Evolutionary conservation across 2,329 filamentous ascomycete genomes (phyloP).

Genomic region (Epichloe gansuensis): DNA sequence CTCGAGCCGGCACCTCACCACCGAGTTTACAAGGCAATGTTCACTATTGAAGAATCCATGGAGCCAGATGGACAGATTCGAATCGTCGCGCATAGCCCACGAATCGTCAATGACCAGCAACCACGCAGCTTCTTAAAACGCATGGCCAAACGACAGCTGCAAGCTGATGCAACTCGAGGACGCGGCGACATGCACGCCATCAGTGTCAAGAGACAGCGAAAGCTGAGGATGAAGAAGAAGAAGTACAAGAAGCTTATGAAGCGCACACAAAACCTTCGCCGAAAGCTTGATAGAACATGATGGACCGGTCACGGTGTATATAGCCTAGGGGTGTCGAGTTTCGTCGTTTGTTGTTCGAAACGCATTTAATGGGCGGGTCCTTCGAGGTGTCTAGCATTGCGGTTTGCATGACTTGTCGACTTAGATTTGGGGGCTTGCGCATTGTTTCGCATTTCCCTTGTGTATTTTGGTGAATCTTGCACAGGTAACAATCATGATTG

Average conservation of each 20-base stretch:
- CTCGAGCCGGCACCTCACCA: slow-evolving; percentile 30
- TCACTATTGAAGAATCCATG: slow-evolving; percentile 55
- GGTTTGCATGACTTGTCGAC: slow-evolving; percentile 14
- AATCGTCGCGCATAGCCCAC: slow-evolving; percentile 48
- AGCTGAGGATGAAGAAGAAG: slow-evolving; percentile 99
- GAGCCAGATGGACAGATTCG: slow-evolving; percentile 47
- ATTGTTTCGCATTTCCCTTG: slow-evolving; percentile 15
- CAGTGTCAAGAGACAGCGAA: slow-evolving; percentile 82
- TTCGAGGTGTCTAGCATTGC: slow-evolving; percentile 20
- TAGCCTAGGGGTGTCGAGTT: slow-evolving; percentile 11
- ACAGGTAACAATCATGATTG: slow-evolving; percentile 20
- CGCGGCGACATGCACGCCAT: slow-evolving; percentile 61
- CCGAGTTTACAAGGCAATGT: slow-evolving; percentile 50
- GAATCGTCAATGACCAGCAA: slow-evolving; percentile 38
- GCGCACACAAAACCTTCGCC: slow-evolving; percentile 74
- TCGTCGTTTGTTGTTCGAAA: slow-evolving; percentile 12
- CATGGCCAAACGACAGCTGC: slow-evolving; percentile 52
- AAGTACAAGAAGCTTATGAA: slow-evolving; percentile 99
- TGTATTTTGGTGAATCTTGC: slow-evolving; percentile 19
- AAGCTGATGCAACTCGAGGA: slow-evolving; percentile 41
- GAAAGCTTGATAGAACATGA: slow-evolving; percentile 64
- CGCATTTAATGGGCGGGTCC: slow-evolving; percentile 15
- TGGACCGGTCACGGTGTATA: slow-evolving; percentile 12
- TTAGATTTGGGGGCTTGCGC: slow-evolving; percentile 15
- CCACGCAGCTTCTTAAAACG: slow-evolving; percentile 55